Evolutionary conservation across 208 protist genomes (phyloP).

Genomic region (Crithidia fasciculata): DNA sequence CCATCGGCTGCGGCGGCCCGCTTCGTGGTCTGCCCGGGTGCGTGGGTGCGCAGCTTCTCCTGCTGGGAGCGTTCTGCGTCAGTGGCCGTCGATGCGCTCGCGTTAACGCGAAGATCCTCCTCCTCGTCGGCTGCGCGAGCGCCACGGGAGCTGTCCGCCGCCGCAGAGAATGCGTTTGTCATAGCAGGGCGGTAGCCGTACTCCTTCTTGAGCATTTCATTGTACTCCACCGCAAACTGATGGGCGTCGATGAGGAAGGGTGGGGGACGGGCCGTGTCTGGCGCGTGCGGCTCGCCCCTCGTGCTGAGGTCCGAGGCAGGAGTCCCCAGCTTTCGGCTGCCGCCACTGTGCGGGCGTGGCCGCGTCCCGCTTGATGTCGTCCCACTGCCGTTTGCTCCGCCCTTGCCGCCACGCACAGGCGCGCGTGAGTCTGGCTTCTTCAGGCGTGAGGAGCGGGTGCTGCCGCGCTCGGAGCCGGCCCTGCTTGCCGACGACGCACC

Average conservation of each 20-base stretch:
- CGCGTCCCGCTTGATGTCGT: background rate
- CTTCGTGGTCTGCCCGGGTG: slow-evolving; percentile 26
- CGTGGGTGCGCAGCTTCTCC: slow-evolving; percentile 31
- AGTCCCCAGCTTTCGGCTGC: slow-evolving; percentile 1
- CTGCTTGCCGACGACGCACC: slow-evolving; percentile 7
- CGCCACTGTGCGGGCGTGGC: slow-evolving; percentile 1
- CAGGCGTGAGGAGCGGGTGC: background rate
- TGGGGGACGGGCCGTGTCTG: slow-evolving; percentile 4
- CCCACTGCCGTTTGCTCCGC: background rate
- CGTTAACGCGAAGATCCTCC: background rate
- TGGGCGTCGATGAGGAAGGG: slow-evolving; percentile 80
- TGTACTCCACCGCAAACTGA: slow-evolving; percentile 74
- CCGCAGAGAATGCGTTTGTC: slow-evolving; percentile 31
- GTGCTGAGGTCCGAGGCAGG: background rate
- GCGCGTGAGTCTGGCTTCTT: background rate
- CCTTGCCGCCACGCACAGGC: slow-evolving; percentile 1
- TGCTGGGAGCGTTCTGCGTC: background rate
- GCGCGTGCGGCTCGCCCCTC: background rate
- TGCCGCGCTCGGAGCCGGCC: slow-evolving; percentile 23
- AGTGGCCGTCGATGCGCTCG: background rate
- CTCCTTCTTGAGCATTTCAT: slow-evolving; percentile 67
- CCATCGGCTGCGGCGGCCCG: background rate
- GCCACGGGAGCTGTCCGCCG: slow-evolving; percentile 60
- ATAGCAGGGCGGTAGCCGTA: slow-evolving; percentile 76
- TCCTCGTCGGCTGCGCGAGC: slow-evolving; percentile 6